Conservation (phyloP, 2,329 filamentous ascomycete species). For the Alternaria solani region DNA sequence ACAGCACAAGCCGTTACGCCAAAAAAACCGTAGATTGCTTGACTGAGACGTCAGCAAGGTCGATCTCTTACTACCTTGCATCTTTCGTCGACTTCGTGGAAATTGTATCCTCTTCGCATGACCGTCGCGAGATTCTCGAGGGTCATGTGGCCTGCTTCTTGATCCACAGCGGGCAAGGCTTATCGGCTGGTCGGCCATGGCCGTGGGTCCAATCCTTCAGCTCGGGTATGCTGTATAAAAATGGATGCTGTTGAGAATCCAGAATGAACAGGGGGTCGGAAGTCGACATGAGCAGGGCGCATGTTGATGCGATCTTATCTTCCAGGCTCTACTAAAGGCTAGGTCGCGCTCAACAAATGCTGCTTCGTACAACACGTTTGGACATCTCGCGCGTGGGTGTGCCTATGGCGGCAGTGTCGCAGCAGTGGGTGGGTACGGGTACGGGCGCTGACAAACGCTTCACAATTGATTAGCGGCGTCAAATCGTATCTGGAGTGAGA, state of each 20-base stretch:
- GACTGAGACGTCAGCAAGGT: slow-evolving; percentile 78
- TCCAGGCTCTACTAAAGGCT: slow-evolving; percentile 64
- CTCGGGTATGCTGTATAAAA: slow-evolving; percentile 79
- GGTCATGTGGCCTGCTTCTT: slow-evolving; percentile 72
- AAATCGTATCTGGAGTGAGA: neutral
- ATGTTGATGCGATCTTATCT: slow-evolving; percentile 69
- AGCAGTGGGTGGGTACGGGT: neutral
- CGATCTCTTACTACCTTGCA: slow-evolving; percentile 54
- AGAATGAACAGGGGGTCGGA: slow-evolving; percentile 81
- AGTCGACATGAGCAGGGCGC: slow-evolving; percentile 76
- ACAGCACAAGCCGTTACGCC: neutral
- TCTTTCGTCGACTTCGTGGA: slow-evolving; percentile 72
- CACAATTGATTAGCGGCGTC: neutral
- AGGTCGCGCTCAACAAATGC: slow-evolving; percentile 65
- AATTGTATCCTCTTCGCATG: slow-evolving; percentile 63
- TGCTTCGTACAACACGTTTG: neutral
- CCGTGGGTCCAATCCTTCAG: slow-evolving; percentile 67
- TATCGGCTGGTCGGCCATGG: slow-evolving; percentile 67
- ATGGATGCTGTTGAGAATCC: slow-evolving; percentile 78
- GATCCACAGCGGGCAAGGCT: slow-evolving; percentile 74
- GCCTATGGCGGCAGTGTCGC: neutral
- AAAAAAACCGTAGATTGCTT: slow-evolving; percentile 82
- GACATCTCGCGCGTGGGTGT: neutral
- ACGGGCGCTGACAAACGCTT: neutral
- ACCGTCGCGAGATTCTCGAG: slow-evolving; percentile 79